A percentile compares a stretch with the other conserved stretches of the same genome.
phyloP scores from a whole-genome alignment of 2,329 filamentous ascomycete species.

The Pseudogymnoascus destructans region DNA sequence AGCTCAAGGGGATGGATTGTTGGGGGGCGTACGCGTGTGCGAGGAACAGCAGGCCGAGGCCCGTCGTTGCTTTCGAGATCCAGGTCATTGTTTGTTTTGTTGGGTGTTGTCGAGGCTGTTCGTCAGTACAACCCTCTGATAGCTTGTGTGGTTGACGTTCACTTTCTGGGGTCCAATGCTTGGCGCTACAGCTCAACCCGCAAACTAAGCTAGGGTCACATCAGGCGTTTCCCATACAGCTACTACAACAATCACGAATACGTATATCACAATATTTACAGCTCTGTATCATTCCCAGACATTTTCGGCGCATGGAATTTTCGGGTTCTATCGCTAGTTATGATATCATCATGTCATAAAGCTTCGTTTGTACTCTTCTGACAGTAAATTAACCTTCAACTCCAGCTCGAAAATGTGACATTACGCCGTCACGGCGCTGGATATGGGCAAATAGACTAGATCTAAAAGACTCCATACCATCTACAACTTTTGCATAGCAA shows the following conservation, averaged over 20 bases:
- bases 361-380: conserved; percentile 16
- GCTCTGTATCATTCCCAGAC: conserved; percentile 13
- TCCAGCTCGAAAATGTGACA: conserved; percentile 17
- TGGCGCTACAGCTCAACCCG: background rate
- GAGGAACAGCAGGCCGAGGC: conserved; percentile 64
- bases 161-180: background rate
- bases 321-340: conserved; percentile 15
- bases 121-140: background rate
- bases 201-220: conserved; percentile 1
- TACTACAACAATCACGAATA: background rate
- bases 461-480: conserved; percentile 21
- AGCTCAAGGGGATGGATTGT: conserved; percentile 10
- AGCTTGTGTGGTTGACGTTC: conserved; percentile 10
- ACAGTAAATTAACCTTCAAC: conserved; percentile 15
- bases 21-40: conserved; percentile 63
- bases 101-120: background rate
- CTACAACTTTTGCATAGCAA: conserved; percentile 89
- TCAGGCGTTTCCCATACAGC: background rate
- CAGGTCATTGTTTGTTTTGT: conserved; percentile 45
- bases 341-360: conserved; percentile 24
- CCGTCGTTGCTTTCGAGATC: conserved; percentile 56
- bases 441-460: conserved; percentile 15
- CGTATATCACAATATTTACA: background rate
- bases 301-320: conserved; percentile 7
- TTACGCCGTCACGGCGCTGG: conserved; percentile 19